These are phyloP conservation scores for Colletotrichum cereale DNA, from an alignment of 2,329 filamentous ascomycete genomes.

Conservation along the genomic window DNA sequence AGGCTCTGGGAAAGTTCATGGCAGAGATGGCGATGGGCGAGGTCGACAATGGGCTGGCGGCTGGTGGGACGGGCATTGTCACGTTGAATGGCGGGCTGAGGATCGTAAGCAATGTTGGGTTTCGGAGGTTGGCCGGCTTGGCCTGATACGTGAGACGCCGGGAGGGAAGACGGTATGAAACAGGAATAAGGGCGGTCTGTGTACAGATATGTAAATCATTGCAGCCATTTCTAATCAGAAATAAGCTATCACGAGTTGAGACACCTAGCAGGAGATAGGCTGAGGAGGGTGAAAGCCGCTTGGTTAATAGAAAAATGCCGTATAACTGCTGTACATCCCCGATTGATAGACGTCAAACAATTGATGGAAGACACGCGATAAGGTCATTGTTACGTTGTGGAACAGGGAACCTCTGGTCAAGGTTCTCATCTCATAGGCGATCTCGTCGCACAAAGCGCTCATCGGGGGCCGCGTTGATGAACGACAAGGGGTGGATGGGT, in stretches of 20 bases:
- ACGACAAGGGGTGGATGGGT: not conserved
- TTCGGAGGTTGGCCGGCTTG: conserved; percentile 52
- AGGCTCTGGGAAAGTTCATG: conserved; percentile 57
- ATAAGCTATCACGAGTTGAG: not conserved
- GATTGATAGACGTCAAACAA: not conserved
- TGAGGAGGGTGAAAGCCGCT: not conserved
- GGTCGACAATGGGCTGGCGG: conserved; percentile 45
- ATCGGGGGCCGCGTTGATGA: too few relatives aligned
- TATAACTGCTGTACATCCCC: not conserved
- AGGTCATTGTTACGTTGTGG: not conserved
- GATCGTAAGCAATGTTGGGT: conserved; percentile 51
- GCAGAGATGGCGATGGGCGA: conserved; percentile 60
- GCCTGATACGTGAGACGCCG: not conserved
- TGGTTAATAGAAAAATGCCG: not conserved
- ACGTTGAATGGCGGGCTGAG: conserved; percentile 50
- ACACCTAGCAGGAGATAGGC: not conserved
- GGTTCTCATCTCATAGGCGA: not conserved
- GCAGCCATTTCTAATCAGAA: not conserved
- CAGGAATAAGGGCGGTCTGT: not conserved
- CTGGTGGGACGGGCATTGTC: conserved; percentile 48
- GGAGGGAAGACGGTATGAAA: too few relatives aligned
- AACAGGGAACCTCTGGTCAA: not conserved
- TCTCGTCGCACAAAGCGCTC: not conserved
- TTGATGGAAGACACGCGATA: not conserved
- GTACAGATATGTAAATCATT: not conserved